Conservation (phyloP, 805 yeast species). For the Nakazawaea molendinolei region DNA sequence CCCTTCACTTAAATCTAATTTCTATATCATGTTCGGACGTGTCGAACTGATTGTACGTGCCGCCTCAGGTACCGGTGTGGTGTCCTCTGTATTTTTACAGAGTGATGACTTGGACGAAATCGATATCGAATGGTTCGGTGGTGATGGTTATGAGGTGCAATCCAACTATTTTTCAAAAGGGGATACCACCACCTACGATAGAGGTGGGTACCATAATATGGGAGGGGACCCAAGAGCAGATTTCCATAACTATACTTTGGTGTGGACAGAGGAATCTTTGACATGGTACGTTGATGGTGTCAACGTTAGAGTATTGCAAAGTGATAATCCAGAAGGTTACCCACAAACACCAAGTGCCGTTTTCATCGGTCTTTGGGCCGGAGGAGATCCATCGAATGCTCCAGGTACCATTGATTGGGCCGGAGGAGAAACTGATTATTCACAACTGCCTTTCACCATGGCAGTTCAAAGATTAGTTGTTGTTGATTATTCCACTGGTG, state of each 20-base stretch:
- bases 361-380: slow-evolving; percentile 72
- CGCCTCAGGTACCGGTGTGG: slow-evolving; percentile 75
- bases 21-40: slow-evolving; percentile 85
- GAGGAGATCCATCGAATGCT: slow-evolving; percentile 63
- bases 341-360: slow-evolving; percentile 86
- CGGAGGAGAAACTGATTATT: slow-evolving; percentile 67
- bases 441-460: slow-evolving; percentile 65
- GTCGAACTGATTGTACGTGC: slow-evolving; percentile 67
- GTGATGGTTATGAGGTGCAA: slow-evolving; percentile 69
- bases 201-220: slow-evolving; percentile 68
- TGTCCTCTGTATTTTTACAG: slow-evolving; percentile 76
- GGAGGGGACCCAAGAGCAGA: slow-evolving; percentile 41
- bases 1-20: slow-evolving; percentile 71
- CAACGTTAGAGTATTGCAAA: slow-evolving; percentile 54
- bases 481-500: slow-evolving; percentile 63
- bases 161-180: slow-evolving; percentile 81
- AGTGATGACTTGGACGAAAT: slow-evolving; percentile 85
- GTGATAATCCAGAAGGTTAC: slow-evolving; percentile 56
- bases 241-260: slow-evolving; percentile 74
- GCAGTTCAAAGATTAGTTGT: slow-evolving; percentile 51
- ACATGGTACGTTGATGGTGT: slow-evolving; percentile 70
- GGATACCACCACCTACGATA: slow-evolving; percentile 63
- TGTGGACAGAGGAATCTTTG: slow-evolving; percentile 64
- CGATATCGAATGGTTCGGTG: slow-evolving; percentile 84
- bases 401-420: slow-evolving; percentile 79